Base-by-base conservation (phyloP, 805 yeast genomes). In the Ogataea methanolica region DNA sequence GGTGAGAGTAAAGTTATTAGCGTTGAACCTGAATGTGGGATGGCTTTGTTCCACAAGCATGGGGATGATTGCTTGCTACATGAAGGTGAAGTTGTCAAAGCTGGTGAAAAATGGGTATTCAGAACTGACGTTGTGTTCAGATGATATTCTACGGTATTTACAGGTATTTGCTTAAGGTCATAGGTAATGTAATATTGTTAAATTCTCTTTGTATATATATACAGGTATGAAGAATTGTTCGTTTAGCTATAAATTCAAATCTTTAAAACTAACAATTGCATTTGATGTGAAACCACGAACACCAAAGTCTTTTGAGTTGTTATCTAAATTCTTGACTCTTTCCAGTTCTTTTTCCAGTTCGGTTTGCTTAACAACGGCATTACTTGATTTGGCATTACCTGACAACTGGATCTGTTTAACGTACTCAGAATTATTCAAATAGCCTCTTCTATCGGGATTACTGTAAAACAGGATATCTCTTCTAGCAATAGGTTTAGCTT, bases 401-500 rank as follows among this genome's bases (percentile, higher is more conserved):
- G 56, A 53, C 21, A 56, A 44, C 15, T 58, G 48, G 39, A 63
- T 62, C 9, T 52, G 49, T 50, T 63, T 52, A 62, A 79, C 58
- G 68, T 75, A 44, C 60, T 64, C 60, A n/a, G 67, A 60, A 31
- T 46, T 58, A 15, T 50, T 54, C 29, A 90, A 68, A 62, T 88
- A 92, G 7, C 99, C 99, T 55, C 89, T 78, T 60, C 80, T 81
- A 35, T 73, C 81, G 2, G 77, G 75, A 62, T 81, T 76, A 42
- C 89, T 79, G 70, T 94, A 92, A 67, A 75, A 88, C 48, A 80
- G 80, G 47, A 92, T 82, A 60, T 85, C 89, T 67, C 88, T 85
- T 68, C 87, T 80, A 57, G 79, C 82, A 8, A 84, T 85, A 14
- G 99, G 99, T 66, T 90, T 80, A 1, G 97, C 90, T 44, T 79